These are phyloP conservation scores for Epichloe gansuensis DNA, from an alignment of 2,329 filamentous ascomycete genomes.

Conservation along the genomic window DNA sequence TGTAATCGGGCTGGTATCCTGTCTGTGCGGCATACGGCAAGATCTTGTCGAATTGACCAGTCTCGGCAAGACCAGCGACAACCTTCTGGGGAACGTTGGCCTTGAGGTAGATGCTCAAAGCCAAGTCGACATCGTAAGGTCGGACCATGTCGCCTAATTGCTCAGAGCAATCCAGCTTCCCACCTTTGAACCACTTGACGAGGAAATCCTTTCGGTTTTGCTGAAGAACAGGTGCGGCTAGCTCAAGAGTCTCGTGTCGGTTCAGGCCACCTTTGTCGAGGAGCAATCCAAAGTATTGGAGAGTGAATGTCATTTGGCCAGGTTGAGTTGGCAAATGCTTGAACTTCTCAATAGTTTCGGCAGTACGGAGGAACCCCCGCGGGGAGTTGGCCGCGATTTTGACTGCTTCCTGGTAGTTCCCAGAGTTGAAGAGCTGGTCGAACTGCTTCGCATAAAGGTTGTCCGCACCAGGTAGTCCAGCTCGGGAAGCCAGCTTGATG, in stretches of 20 bases:
- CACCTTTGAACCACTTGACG: conserved; percentile 95
- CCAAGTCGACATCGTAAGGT: conserved; percentile 76
- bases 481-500: conserved; percentile 90
- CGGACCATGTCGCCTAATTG: conserved; percentile 91
- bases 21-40: conserved; percentile 75
- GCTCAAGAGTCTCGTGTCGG: conserved; percentile 83
- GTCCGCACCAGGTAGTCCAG: conserved; percentile 86
- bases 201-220: conserved; percentile 92
- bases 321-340: conserved; percentile 71
- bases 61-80: conserved; percentile 87
- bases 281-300: conserved; percentile 96
- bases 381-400: conserved; percentile 96
- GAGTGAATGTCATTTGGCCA: conserved; percentile 81
- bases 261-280: conserved; percentile 92
- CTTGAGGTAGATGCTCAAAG: conserved; percentile 78
- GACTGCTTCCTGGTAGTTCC: conserved; percentile 76
- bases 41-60: conserved; percentile 94
- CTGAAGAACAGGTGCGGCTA: conserved; percentile 80
- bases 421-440: conserved; percentile 68
- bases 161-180: conserved; percentile 92
- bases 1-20: conserved; percentile 92
- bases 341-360: conserved; percentile 92
- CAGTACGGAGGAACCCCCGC: conserved; percentile 83
- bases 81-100: conserved; percentile 89
- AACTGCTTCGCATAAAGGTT: conserved; percentile 88